A percentile compares a stretch with the other conserved stretches of the same genome.
Conservation (phyloP, 2,329 filamentous ascomycete species). For the Botryotinia convoluta region DNA sequence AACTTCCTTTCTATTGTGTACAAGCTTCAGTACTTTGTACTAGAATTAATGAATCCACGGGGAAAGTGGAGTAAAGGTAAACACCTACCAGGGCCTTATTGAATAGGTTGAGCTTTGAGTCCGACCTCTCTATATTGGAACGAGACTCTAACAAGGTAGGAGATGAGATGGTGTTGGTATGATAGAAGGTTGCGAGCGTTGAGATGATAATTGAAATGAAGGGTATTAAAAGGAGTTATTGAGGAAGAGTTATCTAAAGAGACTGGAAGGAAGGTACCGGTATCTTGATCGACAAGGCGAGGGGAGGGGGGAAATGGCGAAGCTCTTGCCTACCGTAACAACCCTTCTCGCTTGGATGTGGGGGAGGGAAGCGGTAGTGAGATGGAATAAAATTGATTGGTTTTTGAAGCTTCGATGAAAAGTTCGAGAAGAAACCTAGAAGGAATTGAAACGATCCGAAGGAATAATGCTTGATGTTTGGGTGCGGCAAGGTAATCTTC, state of each 20-base stretch:
- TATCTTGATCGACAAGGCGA: slow-evolving; percentile 1
- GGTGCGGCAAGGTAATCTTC: neutral
- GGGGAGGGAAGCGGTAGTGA: slow-evolving; percentile 13
- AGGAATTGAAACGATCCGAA: slow-evolving; percentile 16
- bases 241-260: neutral
- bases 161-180: neutral
- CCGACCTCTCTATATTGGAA: neutral
- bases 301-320: slow-evolving; percentile 16
- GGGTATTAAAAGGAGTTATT: neutral
- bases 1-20: neutral
- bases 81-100: neutral
- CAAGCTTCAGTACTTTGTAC: neutral
- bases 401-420: slow-evolving; percentile 10
- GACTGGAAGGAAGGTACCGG: neutral
- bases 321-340: slow-evolving; percentile 15
- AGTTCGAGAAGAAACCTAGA: slow-evolving; percentile 21
- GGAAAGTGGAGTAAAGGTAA: slow-evolving; percentile 2
- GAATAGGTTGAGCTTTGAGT: slow-evolving; percentile 2
- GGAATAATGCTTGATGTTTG: slow-evolving; percentile 8
- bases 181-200: neutral
- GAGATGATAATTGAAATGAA: neutral
- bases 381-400: slow-evolving; percentile 17
- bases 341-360: slow-evolving; percentile 17
- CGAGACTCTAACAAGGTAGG: neutral
- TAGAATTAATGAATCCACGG: slow-evolving; percentile 1